Base-by-base conservation (phyloP, 371 early-diverging fungal species). In the Mucor mucedo region DNA sequence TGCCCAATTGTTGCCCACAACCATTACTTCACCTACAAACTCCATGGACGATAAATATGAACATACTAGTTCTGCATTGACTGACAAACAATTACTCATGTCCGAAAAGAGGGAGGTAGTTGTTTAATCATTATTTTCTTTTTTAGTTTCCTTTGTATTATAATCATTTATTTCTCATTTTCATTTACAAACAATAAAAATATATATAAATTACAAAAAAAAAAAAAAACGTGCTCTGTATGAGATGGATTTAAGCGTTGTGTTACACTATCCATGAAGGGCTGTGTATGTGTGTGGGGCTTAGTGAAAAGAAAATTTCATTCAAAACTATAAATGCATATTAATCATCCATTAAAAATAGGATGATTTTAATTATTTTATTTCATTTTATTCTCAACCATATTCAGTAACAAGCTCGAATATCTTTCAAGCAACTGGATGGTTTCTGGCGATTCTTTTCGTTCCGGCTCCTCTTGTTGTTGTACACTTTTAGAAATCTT, bases 311-410 rank as follows among this genome's bases (percentile, higher is more conserved):
- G 11, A 39, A 39, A 39, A 6, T 39, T 21, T 21, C 21, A 21
- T 21, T 21, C 21, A 21, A 44, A 44, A n/a, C 14, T 16, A 44
- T 44, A 41, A 41, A 44, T 44, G 44, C 44, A 44, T 14, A 2
- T 44, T n/a, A 44, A 44, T 44, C n/a, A 44, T n/a, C 16, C 4
- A 47, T 8, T 21, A 9, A 42, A 21, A 21, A 21, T 21, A 21
- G 21, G 21, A 21, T 21, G 21, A 21, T 21, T 21, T 21, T 21
- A 21, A 21, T 21, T 21, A 21, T 21, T 50, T 50, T 28, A 50
- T 30, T 62, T 63, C 44, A 71, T 33, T 58, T 71, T 71, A 1
- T 14, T 63, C 32, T 66, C 61, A 11, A 71, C 67, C 58, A 71
- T 66, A 9, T 42, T 60, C 5, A 71, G 4, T 21, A 71, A 28